Evolutionary conservation across 2,329 filamentous ascomycete species (phyloP).

Genomic region (Hypocrella siamensis): DNA sequence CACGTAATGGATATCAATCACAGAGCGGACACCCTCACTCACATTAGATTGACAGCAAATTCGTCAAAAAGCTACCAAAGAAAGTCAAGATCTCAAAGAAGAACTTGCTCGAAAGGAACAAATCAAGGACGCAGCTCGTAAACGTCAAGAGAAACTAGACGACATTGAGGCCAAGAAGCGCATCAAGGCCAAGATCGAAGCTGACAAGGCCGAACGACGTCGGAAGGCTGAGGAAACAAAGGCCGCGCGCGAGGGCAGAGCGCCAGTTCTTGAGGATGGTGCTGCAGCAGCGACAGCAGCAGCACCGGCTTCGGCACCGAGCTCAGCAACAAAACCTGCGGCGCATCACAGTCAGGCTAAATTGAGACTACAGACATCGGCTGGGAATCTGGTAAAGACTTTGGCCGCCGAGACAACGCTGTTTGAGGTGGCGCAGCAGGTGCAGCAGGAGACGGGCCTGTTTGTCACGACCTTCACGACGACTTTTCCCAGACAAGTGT

Average conservation of each 20-base stretch:
- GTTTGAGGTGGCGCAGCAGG: slow-evolving; percentile 72
- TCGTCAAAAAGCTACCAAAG: slow-evolving; percentile 76
- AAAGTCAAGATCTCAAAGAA: slow-evolving; percentile 80
- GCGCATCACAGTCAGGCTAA: slow-evolving; percentile 67
- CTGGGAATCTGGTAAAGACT: slow-evolving; percentile 70
- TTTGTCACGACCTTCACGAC: slow-evolving; percentile 64
- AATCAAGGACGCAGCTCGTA: slow-evolving; percentile 76
- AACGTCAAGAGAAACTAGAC: slow-evolving; percentile 74
- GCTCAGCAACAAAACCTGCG: slow-evolving; percentile 45
- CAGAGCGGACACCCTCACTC: not conserved
- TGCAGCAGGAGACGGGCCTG: slow-evolving; percentile 55
- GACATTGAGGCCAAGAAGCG: slow-evolving; percentile 76
- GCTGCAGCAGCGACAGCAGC: slow-evolving; percentile 25
- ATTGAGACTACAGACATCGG: slow-evolving; percentile 60
- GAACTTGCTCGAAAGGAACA: slow-evolving; percentile 77
- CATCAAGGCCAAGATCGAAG: slow-evolving; percentile 87
- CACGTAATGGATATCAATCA: not conserved
- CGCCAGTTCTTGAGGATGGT: slow-evolving; percentile 24
- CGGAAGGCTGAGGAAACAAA: slow-evolving; percentile 75
- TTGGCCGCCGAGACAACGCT: slow-evolving; percentile 80
- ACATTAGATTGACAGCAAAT: slow-evolving; percentile 33
- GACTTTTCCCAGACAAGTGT: slow-evolving; percentile 79
- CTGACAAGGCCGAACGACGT: slow-evolving; percentile 79
- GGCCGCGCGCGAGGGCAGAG: slow-evolving; percentile 66
- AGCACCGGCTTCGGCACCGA: no score